Conservation (phyloP, 139 green algal species). For the Auxenochlorella protothecoides region DNA sequence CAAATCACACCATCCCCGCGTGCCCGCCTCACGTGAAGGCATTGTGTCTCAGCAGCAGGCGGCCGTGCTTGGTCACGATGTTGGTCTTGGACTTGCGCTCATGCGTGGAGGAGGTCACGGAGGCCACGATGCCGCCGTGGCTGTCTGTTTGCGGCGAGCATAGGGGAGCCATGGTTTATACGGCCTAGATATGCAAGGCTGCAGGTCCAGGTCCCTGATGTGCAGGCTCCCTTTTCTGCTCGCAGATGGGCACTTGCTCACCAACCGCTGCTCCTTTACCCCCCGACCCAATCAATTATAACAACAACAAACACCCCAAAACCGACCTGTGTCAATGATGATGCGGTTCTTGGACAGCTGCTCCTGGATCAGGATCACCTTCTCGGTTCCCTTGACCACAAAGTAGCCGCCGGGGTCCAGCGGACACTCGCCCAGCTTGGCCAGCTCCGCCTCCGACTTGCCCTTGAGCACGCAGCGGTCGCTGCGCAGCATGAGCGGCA, state of each 20-base stretch:
- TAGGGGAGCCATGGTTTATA: background rate
- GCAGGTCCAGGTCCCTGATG: too few species aligned
- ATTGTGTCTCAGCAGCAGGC: conserved; percentile 88
- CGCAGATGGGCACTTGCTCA: too few species aligned
- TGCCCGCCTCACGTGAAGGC: conserved; percentile 67
- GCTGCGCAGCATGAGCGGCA: conserved; percentile 96
- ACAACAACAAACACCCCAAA: too few species aligned
- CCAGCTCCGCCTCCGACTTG: conserved; percentile 81
- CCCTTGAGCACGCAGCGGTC: conserved; percentile 67
- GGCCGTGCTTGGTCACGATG: conserved; percentile 73
- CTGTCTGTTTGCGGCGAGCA: conserved; percentile 4
- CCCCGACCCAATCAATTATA: too few species aligned
- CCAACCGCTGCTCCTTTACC: too few species aligned
- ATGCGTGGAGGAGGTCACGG: conserved; percentile 83
- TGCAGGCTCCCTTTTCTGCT: too few species aligned
- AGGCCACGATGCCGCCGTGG: conserved; percentile 42
- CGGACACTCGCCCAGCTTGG: conserved; percentile 85
- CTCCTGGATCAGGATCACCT: conserved; percentile 99
- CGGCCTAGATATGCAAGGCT: too few species aligned
- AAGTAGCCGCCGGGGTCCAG: conserved; percentile 98
- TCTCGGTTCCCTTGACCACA: conserved; percentile 81
- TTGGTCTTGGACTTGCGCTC: conserved; percentile 98
- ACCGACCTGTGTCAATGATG: conserved; percentile 77
- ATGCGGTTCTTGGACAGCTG: conserved; percentile 98
- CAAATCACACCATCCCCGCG: too few species aligned